Conservation (phyloP, 805 yeast genomes). For the Phaffomyces antillensis region DNA sequence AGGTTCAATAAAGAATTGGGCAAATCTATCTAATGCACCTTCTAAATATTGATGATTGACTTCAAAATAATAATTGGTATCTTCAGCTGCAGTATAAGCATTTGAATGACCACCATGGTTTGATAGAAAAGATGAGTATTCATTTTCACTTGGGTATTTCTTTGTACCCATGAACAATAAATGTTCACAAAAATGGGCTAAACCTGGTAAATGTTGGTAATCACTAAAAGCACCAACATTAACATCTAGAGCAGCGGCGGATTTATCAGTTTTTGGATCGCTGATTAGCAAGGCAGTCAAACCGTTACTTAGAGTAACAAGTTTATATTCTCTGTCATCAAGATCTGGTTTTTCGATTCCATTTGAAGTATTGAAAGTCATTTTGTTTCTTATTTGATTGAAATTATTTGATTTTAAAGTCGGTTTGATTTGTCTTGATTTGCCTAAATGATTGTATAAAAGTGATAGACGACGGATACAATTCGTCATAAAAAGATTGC, state of each 20-base stretch:
- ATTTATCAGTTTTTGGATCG: slow-evolving; percentile 63
- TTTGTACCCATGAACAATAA: slow-evolving; percentile 74
- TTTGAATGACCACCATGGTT: slow-evolving; percentile 86
- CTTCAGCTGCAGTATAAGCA: slow-evolving; percentile 85
- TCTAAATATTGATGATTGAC: slow-evolving; percentile 65
- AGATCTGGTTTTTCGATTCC: slow-evolving; percentile 34
- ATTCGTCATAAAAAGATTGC: neutral
- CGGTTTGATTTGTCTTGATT: neutral
- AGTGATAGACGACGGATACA: slow-evolving; percentile 1
- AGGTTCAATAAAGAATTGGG: slow-evolving; percentile 88
- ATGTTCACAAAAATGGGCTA: slow-evolving; percentile 76
- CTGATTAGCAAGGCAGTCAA: slow-evolving; percentile 56
- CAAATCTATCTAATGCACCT: slow-evolving; percentile 87
- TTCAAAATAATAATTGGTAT: slow-evolving; percentile 89
- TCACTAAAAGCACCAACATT: slow-evolving; percentile 73
- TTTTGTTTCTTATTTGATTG: neutral
- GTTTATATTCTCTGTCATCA: slow-evolving; percentile 74
- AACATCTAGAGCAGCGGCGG: slow-evolving; percentile 77
- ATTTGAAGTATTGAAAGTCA: slow-evolving; percentile 19
- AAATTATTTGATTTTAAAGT: neutral
- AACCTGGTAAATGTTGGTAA: slow-evolving; percentile 54
- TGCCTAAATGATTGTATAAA: neutral
- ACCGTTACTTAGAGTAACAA: slow-evolving; percentile 51
- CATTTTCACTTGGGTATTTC: slow-evolving; percentile 74
- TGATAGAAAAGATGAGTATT: slow-evolving; percentile 65